These are phyloP conservation scores for Diaporthe sp. DNA, from an alignment of 2,329 filamentous ascomycete genomes.

Conservation along the genomic window DNA sequence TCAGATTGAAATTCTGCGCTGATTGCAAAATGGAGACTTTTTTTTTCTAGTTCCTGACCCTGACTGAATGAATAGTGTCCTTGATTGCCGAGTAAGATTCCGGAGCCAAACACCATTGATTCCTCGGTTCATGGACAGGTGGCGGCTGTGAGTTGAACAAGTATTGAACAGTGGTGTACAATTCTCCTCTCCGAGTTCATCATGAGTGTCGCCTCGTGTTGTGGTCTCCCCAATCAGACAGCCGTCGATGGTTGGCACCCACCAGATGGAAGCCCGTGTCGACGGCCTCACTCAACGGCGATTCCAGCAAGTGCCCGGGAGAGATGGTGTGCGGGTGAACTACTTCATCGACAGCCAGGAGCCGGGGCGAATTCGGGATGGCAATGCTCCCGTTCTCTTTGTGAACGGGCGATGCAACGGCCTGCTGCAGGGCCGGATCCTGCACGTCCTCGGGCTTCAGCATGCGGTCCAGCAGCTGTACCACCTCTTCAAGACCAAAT, in stretches of 20 bases:
- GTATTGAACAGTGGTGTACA: neutral
- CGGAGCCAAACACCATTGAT: neutral
- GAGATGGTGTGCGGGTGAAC: conserved; percentile 33
- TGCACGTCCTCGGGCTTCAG: conserved; percentile 17
- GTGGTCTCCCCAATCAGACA: conserved; percentile 12
- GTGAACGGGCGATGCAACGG: neutral
- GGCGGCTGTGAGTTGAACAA: neutral
- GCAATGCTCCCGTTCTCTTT: conserved; percentile 2
- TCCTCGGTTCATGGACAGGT: neutral
- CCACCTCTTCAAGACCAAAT: conserved; percentile 19
- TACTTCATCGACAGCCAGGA: conserved; percentile 6
- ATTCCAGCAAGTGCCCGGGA: conserved; percentile 22
- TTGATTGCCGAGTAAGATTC: neutral
- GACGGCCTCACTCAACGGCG: conserved; percentile 33
- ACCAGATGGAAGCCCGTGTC: conserved; percentile 42
- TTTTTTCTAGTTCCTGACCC: neutral
- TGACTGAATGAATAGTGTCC: neutral
- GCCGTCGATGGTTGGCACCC: conserved; percentile 1
- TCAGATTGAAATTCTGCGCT: too few relatives aligned
- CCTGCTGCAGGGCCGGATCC: neutral
- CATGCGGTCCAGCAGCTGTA: conserved; percentile 24
- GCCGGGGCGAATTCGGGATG: conserved; percentile 5
- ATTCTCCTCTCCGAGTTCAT: neutral
- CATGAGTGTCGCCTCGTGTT: neutral
- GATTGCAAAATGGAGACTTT: neutral